phyloP scores from a whole-genome alignment of 2,329 filamentous ascomycete species.

The Immersiporthe knoxdaviesiana region DNA sequence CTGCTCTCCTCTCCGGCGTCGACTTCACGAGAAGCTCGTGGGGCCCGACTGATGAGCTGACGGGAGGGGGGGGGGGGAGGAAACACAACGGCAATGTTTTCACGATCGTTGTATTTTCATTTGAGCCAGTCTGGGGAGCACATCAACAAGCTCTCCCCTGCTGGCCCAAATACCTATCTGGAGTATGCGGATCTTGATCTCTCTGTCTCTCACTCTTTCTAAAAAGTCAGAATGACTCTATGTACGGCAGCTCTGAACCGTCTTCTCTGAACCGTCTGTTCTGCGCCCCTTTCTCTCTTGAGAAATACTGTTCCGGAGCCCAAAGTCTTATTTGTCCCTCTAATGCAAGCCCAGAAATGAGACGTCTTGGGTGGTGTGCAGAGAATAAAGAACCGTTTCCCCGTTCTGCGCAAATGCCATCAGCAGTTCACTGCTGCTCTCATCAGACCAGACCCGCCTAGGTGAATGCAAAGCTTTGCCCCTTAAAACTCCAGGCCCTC shows the following conservation, averaged over 20 bases:
- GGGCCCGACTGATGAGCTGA: too few species aligned
- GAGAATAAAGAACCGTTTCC: neutral
- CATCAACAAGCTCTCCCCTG: neutral
- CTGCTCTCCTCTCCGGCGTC: too few species aligned
- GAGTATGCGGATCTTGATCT: neutral
- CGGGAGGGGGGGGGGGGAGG: too few species aligned
- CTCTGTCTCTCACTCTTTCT: neutral
- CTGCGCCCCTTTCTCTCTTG: neutral
- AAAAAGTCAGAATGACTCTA: slow-evolving; percentile 1
- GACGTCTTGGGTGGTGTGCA: neutral
- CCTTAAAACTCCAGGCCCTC: neutral
- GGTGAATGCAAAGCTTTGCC: neutral
- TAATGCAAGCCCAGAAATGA: neutral
- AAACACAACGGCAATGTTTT: neutral
- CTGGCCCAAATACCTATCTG: neutral
- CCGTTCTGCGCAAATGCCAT: neutral
- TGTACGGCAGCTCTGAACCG: neutral
- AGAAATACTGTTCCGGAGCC: neutral
- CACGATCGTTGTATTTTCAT: neutral
- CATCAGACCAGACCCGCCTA: neutral
- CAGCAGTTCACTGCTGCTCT: neutral
- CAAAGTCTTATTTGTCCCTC: slow-evolving; percentile 1
- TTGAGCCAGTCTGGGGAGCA: neutral
- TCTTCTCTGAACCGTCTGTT: neutral
- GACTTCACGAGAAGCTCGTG: too few species aligned